Evolutionary conservation across 202 grass and related monocot species (phyloP).

Genomic region (Thinopyrum obtusiflorum): DNA sequence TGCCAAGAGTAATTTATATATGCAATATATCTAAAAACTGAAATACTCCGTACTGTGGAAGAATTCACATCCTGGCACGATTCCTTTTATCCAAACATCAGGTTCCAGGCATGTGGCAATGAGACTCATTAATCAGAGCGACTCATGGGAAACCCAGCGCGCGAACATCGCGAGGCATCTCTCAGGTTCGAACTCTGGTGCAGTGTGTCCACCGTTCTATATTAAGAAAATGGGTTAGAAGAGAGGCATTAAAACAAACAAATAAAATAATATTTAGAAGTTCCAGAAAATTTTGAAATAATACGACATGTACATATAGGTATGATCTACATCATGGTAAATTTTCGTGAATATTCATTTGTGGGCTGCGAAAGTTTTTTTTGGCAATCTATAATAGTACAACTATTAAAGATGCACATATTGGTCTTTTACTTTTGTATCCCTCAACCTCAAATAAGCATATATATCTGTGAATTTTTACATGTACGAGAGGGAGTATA

Average conservation of each 20-base stretch:
- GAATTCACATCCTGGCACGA: background rate
- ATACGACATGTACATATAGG: background rate
- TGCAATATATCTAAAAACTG: background rate
- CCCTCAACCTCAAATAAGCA: no score
- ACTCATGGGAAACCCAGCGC: slow-evolving; percentile 19
- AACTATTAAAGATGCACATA: background rate
- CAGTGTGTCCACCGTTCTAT: slow-evolving; percentile 38
- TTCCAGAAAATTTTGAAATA: background rate
- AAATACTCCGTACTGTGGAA: background rate
- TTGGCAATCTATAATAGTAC: no score
- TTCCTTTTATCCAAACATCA: background rate
- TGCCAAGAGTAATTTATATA: background rate
- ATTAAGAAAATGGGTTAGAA: background rate
- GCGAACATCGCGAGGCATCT: slow-evolving; percentile 38
- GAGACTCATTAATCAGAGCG: background rate
- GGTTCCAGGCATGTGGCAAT: background rate
- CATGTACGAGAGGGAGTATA: no score
- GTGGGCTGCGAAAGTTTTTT: background rate
- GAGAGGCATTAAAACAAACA: background rate
- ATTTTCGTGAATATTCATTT: background rate
- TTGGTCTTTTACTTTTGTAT: no score
- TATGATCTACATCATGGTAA: background rate
- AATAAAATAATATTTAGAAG: background rate
- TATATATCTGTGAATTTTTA: no score
- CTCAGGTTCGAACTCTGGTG: slow-evolving; percentile 31